A percentile compares a stretch with the other conserved stretches of the same genome.
Evolutionary conservation across 2,329 filamentous ascomycete genomes (phyloP).

Genomic region (Ophiostoma himal-ulmi): DNA sequence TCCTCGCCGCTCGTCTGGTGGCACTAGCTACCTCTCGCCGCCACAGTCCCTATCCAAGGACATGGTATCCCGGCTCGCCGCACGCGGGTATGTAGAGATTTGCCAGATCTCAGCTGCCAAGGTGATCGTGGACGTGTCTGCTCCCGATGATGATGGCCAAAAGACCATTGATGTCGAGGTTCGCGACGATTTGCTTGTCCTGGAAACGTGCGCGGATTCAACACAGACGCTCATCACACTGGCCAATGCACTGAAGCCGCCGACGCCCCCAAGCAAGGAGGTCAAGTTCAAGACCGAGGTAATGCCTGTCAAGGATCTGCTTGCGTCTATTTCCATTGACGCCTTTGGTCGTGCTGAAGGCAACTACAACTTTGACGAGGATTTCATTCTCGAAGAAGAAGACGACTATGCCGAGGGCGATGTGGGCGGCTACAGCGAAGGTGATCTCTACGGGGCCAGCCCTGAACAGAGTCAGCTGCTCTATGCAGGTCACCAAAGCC

Average conservation of each 20-base stretch:
- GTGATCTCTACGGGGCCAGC: slow-evolving; percentile 27
- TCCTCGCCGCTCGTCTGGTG: slow-evolving; percentile 20
- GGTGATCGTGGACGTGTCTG: slow-evolving; percentile 55
- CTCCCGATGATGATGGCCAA: slow-evolving; percentile 46
- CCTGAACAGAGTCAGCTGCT: slow-evolving; percentile 17
- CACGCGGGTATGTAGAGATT: slow-evolving; percentile 75
- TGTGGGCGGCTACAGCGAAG: slow-evolving; percentile 30
- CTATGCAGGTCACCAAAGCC: slow-evolving; percentile 11
- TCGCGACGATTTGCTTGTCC: slow-evolving; percentile 75
- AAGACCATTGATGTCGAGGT: slow-evolving; percentile 74
- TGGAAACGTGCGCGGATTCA: slow-evolving; percentile 95
- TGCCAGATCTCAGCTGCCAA: slow-evolving; percentile 81
- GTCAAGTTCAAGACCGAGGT: slow-evolving; percentile 83
- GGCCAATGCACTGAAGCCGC: slow-evolving; percentile 73
- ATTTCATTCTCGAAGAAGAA: slow-evolving; percentile 52
- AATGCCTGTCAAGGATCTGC: slow-evolving; percentile 78
- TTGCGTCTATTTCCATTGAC: slow-evolving; percentile 85
- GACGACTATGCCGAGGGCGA: slow-evolving; percentile 38
- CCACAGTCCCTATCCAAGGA: slow-evolving; percentile 37
- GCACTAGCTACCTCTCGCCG: slow-evolving; percentile 24
- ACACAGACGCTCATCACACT: slow-evolving; percentile 84
- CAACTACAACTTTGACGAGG: slow-evolving; percentile 58
- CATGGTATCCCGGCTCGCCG: slow-evolving; percentile 53
- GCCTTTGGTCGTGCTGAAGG: slow-evolving; percentile 62
- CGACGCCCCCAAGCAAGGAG: slow-evolving; percentile 72